Base-by-base conservation (phyloP, 306 rosid genomes). In the Rosa persica region DNA sequence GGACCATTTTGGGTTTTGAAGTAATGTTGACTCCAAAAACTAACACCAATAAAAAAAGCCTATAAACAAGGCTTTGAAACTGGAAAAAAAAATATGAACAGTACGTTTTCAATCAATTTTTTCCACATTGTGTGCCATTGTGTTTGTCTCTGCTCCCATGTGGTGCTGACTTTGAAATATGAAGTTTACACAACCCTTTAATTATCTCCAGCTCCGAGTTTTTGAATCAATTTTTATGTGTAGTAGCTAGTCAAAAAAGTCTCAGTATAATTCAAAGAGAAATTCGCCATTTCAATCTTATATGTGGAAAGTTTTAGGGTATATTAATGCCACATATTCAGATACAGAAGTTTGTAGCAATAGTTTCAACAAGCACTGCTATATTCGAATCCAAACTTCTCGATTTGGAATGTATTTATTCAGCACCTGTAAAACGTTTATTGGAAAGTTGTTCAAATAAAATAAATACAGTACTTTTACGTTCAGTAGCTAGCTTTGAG, bases 151-250 rank as follows among this genome's bases (percentile, higher is more conserved):
- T 17, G 36, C 60, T 60, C 43, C 15, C 79, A 19, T 19, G 79
- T 20, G 79, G 36, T 61, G 60, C 71, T 46, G 71, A 74, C 69
- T 74, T 58, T 74, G 70, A 74, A 74, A 43, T 19, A 30, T 17
- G 20, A 3, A 23, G 12, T 30, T 47, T 30, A 65, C 15, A 9
- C 44, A 23, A 5, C 49, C 51, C 72, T 67, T 43, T n/a, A n/a
- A n/a, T n/a, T 66, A 65, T 65, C 25, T 64, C 19, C 5, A 23
- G 23, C 65, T 34, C 20, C 73, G 4, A n/a, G 52, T 11, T 12
- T 39, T 8, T 38, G 70, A 66, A 64, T 34, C 5, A 25, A 8
- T 2, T 57, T 57, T 22, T 16, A 17, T 6, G 4, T 34, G 8
- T 25, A 12, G 38, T 36, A 15, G 70, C 5, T 38, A 36, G 70